A percentile compares a stretch with the other conserved stretches of the same genome.
phyloP scores from a whole-genome alignment of 1,284 basidiomycete species.

The Wallemia hederae region DNA sequence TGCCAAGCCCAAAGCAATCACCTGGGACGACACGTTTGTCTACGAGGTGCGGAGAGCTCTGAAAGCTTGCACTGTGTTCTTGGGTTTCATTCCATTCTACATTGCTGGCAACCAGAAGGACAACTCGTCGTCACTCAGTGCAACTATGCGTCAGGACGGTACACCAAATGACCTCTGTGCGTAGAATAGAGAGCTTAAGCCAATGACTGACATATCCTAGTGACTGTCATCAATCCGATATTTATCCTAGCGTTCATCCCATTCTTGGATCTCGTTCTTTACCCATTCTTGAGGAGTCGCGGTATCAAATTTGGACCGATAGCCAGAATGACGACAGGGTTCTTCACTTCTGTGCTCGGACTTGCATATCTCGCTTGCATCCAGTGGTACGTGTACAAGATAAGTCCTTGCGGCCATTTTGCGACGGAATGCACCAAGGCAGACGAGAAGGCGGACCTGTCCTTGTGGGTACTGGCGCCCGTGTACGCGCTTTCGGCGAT shows the following conservation, averaged over 20 bases:
- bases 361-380: background rate
- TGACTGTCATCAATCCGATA: background rate
- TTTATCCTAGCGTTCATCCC: background rate
- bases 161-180: too few relatives aligned
- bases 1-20: background rate
- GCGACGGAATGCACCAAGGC: slow-evolving; percentile 4
- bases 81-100: background rate
- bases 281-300: background rate
- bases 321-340: background rate
- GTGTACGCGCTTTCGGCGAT: background rate
- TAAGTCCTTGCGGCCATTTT: slow-evolving; percentile 1
- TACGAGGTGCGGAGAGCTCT: background rate
- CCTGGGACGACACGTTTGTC: background rate
- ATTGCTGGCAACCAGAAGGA: background rate
- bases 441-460: background rate
- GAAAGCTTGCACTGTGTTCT: background rate
- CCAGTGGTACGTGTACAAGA: background rate
- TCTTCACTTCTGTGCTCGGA: background rate
- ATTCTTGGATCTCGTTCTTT: background rate
- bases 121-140: background rate
- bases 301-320: background rate
- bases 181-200: too few relatives aligned
- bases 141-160: background rate
- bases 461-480: background rate
- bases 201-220: too few relatives aligned